A percentile compares a stretch with the other conserved stretches of the same genome.
These are phyloP conservation scores for Schwanniomyces etchellsii DNA, from an alignment of 1,139 yeast genomes.

Conservation along the genomic window DNA sequence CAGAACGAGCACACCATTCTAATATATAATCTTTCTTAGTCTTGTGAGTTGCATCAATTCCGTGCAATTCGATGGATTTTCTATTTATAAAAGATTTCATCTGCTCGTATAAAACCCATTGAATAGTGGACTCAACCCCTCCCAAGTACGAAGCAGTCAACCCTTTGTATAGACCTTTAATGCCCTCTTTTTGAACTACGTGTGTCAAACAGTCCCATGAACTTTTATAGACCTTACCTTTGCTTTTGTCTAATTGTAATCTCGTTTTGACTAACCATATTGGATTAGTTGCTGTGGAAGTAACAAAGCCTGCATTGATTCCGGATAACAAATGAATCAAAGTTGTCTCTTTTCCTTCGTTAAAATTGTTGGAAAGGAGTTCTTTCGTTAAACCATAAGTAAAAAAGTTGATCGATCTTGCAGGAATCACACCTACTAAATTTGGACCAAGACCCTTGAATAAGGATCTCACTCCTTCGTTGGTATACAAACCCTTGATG, in stretches of 20 bases:
- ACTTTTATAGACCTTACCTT: constrained; percentile 64
- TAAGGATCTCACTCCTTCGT: constrained; percentile 80
- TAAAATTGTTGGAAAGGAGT: constrained; percentile 55
- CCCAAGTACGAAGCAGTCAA: constrained; percentile 93
- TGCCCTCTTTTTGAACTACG: constrained; percentile 72
- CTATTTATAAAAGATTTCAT: constrained; percentile 70
- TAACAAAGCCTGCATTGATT: constrained; percentile 89
- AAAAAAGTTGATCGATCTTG: constrained; percentile 93
- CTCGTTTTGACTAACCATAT: constrained; percentile 97
- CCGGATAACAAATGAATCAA: constrained; percentile 87
- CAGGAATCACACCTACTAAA: constrained; percentile 97
- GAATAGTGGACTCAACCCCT: constrained; percentile 86
- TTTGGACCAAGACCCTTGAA: constrained; percentile 97
- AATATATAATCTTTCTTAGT: constrained; percentile 61
- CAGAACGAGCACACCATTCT: constrained; percentile 95
- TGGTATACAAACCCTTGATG: constrained; percentile 57
- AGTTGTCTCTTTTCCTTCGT: constrained; percentile 72
- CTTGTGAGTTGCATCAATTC: constrained; percentile 29
- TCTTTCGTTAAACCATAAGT: constrained; percentile 93
- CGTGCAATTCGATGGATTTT: constrained; percentile 47
- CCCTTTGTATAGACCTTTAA: constrained; percentile 78
- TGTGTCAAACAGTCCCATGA: constrained; percentile 80
- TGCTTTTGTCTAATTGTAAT: constrained; percentile 76
- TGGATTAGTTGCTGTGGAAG: constrained; percentile 99
- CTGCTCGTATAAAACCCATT: constrained; percentile 96